Base-by-base conservation (phyloP, 192 early-diverging fungal genomes). In the Mycoemilia scoparia region DNA sequence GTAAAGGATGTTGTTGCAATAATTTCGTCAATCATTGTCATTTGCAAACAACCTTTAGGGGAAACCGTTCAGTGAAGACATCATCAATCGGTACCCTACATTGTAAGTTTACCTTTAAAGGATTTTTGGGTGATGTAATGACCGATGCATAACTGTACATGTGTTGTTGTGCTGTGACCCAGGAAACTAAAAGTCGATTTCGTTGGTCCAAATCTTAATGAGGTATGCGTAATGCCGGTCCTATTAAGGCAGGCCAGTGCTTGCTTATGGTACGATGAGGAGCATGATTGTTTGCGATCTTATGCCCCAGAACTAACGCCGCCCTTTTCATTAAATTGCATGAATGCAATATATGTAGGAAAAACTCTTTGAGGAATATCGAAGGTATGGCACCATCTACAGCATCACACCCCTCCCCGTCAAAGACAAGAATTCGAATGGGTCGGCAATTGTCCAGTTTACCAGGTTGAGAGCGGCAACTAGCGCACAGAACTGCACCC, bases 401-500 rank as follows among this genome's bases (percentile, higher is more conserved):
- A 78, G 86, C 41, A 84, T 97, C 42, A 61, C 62, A 24, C 47
- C 69, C 9, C 72, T 72, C 38, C 69, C 76, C 1, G 41, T 60
- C 2, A 43, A 59, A 1, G 51, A 51, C 34, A 92, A 89, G 48
- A 84, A 87, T 31, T 51, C 72, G 35, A 74, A 83, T 23, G 67
- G 75, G 29, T 78, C 67, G 53, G 92, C 86, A 0, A 58, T 77
- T 21, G 71, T 91, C 37, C 71, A 82, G 38, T 97, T 78, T 46
- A 58, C 71, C 20, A 54, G 66, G 27, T 67, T 80, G 42, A 74
- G 84, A 5, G 60, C 76, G 0, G 87, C 93, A n/a, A 83, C 90
- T 1, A 79, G 79, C 36, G 93, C 93, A 4, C 70, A 79, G 21
- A 88, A 86, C 43, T 97, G 93, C 57, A 55, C 89, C 22, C 81